Percentiles rank a stretch among this genome's conserved stretches.
Evolutionary conservation across 768 basidiomycete genomes (phyloP).

Genomic region (Fomitopsis pulvina): DNA sequence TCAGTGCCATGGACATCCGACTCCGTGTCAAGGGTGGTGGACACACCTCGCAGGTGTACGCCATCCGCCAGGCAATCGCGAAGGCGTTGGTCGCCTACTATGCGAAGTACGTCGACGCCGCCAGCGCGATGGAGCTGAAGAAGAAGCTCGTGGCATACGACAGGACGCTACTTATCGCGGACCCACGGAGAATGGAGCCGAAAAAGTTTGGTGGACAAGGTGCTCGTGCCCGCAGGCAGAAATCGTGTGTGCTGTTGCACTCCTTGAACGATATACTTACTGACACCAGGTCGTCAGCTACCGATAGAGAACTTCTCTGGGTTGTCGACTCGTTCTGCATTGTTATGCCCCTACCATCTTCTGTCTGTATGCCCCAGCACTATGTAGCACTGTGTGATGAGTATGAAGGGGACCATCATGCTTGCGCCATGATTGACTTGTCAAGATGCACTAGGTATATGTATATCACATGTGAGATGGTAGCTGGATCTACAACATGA

Average conservation of each 20-base stretch:
- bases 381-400: constrained; percentile 23
- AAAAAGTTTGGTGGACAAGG: constrained; percentile 99
- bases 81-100: constrained; percentile 98
- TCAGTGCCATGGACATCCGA: constrained; percentile 86
- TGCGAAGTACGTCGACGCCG: constrained; percentile 98
- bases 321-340: constrained; percentile 30
- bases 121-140: constrained; percentile 95
- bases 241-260: constrained; percentile 53
- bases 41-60: constrained; percentile 98
- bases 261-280: neutral
- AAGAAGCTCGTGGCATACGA: constrained; percentile 97
- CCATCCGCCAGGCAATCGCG: constrained; percentile 97
- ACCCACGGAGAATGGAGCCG: constrained; percentile 96
- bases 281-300: constrained; percentile 44
- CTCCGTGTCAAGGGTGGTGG: constrained; percentile 99
- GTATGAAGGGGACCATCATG: constrained; percentile 16
- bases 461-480: too few species aligned
- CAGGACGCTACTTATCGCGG: constrained; percentile 82
- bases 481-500: too few species aligned
- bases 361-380: constrained; percentile 28
- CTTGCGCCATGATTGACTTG: neutral
- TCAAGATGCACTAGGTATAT: neutral
- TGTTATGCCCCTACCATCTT: constrained; percentile 39
- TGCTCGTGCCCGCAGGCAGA: constrained; percentile 97
- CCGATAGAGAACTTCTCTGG: constrained; percentile 49